Evolutionary conservation across 2,329 filamentous ascomycete species (phyloP), one percentile per base, ranked within the genome.

Genomic region (Cyphellophora europaea): DNA sequence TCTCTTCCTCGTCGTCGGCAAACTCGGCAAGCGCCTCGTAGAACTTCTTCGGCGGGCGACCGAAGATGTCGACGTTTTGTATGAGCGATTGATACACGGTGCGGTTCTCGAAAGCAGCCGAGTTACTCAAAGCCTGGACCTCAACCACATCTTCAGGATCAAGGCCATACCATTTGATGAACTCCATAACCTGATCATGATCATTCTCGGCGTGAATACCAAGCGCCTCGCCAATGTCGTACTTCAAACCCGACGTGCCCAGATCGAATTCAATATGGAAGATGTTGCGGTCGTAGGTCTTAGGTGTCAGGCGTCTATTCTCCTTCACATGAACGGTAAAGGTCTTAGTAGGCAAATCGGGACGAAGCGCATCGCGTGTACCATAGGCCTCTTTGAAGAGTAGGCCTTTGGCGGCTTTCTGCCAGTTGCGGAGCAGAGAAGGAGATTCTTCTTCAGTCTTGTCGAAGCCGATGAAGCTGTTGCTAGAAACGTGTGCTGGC

Each of bases 191-290:
- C 42, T 91, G 73, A 30, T 69, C 65, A 30, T 79, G 71, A 57
- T 96, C 81, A 61, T 98, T 98, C 63, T 96, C 85, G 5, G 87
- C 85, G 59, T 98, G 91, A 44, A 98, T 88, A 47, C 91, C 91
- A 12, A 98, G 79, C 30, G 91, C 91, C 66, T 98, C 91, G 38
- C 91, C 91, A 52, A 98, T 96, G 56, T 93, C 85, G 65, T 98
- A 98, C 27, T 77, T 94, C 45, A 98, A 77, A 25, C 88, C 89
- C 19, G 89, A 93, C 52, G 80, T 65, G 41, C 89, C 89, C 15
- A 98, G 76, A 55, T 96, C 91, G 53, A 98, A 98, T 63, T 98
- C 91, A 44, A 98, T 96, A 66, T 98, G 91, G 80, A 98, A 98
- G 62, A 98, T 96, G 71, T 98, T 95, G 50, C 91, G 86, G 61